Evolutionary conservation across 352 stramenopile species (phyloP).

Genomic region (Globisporangium paroecandrum): DNA sequence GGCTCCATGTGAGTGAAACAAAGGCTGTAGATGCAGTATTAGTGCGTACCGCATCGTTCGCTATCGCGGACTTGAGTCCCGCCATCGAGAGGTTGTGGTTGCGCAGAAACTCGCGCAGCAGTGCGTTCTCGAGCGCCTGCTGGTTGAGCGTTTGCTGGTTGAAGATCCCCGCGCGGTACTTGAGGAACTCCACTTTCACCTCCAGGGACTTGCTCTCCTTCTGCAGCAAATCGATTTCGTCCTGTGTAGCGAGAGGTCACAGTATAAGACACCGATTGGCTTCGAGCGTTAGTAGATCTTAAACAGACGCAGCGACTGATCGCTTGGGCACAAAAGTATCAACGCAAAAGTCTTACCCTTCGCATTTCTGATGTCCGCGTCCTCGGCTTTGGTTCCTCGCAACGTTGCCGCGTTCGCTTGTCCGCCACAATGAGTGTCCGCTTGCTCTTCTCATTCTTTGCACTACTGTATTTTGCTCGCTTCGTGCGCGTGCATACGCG

Average conservation of each 20-base stretch:
- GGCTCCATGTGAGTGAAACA: too few species aligned
- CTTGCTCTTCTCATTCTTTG: background rate
- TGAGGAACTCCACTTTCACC: background rate
- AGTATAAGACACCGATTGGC: too few species aligned
- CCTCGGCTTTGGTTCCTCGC: background rate
- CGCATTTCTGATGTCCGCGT: constrained; percentile 4
- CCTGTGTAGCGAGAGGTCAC: background rate
- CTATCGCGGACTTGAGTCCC: constrained; percentile 7
- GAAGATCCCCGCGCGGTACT: background rate
- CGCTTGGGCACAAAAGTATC: too few species aligned
- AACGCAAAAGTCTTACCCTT: background rate
- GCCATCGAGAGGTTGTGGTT: constrained; percentile 8
- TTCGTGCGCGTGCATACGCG: too few species aligned
- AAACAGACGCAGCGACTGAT: too few species aligned
- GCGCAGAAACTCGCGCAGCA: constrained; percentile 1
- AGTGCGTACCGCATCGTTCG: constrained; percentile 1
- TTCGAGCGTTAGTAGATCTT: background rate
- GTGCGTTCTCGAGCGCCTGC: background rate
- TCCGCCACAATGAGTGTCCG: background rate
- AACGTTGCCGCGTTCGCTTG: background rate
- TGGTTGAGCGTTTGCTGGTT: background rate
- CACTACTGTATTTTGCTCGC: too few species aligned
- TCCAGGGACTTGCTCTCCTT: constrained; percentile 1
- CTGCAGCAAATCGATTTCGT: background rate
- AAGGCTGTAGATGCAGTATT: too few species aligned